Evolutionary conservation across 2,329 filamentous ascomycete species (phyloP).

Genomic region (Xylariaceae sp.): DNA sequence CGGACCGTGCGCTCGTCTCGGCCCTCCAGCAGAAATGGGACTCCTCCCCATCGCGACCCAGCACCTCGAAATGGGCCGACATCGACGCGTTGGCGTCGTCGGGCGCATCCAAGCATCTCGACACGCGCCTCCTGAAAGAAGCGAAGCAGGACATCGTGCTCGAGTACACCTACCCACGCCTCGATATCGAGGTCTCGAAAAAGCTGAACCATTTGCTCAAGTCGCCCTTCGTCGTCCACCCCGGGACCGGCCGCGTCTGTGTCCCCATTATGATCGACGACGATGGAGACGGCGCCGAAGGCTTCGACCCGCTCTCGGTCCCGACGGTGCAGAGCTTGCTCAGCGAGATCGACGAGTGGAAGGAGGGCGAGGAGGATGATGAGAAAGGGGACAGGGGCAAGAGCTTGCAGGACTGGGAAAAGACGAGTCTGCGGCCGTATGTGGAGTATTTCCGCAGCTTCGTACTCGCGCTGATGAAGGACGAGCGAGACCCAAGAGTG

Average conservation of each 20-base stretch:
- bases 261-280: conserved; percentile 79
- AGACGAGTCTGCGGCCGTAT: conserved; percentile 91
- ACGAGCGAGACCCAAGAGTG: conserved; percentile 55
- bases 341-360: conserved; percentile 78
- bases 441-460: conserved; percentile 85
- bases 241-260: conserved; percentile 88
- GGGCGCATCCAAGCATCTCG: conserved; percentile 67
- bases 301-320: conserved; percentile 84
- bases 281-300: conserved; percentile 66
- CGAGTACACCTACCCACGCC: conserved; percentile 95
- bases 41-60: conserved; percentile 71
- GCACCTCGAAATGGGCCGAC: conserved; percentile 84
- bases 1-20: conserved; percentile 72
- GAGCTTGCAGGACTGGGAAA: conserved; percentile 80
- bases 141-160: conserved; percentile 95
- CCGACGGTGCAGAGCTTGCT: conserved; percentile 83
- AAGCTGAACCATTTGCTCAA: conserved; percentile 98
- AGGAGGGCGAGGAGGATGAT: conserved; percentile 23
- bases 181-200: conserved; percentile 96
- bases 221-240: conserved; percentile 93
- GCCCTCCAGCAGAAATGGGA: conserved; percentile 89
- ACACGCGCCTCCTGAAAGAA: conserved; percentile 69
- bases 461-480: conserved; percentile 73
- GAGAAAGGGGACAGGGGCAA: conserved; percentile 25
- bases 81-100: conserved; percentile 82